Evolutionary conservation across 257 asterid genomes (phyloP).

Genomic region (Apocynum venetum): DNA sequence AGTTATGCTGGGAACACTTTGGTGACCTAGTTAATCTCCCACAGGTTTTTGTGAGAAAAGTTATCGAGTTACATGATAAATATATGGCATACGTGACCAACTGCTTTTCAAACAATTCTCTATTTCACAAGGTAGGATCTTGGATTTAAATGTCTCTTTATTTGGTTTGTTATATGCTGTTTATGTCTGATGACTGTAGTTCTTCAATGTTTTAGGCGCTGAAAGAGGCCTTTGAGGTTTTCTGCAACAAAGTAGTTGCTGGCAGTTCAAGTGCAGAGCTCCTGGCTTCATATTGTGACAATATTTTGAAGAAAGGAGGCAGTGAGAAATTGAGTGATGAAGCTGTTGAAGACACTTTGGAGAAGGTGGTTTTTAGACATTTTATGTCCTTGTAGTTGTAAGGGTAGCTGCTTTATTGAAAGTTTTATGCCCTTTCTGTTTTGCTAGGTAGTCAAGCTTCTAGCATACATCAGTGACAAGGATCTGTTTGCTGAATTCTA

Average conservation of each 20-base stretch:
- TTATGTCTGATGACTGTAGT: conserved; percentile 1
- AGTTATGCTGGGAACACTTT: not conserved
- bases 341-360: conserved; percentile 48
- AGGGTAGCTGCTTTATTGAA: not conserved
- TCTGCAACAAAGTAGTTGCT: conserved; percentile 44
- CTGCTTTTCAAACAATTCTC: conserved; percentile 38
- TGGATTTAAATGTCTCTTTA: not conserved
- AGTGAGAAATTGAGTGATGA: conserved; percentile 47
- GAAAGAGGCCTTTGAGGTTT: conserved; percentile 52
- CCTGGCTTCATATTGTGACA: conserved; percentile 47
- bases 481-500: conserved; percentile 56
- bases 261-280: conserved; percentile 48
- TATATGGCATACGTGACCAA: conserved; percentile 33
- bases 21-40: not conserved
- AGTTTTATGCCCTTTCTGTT: not conserved
- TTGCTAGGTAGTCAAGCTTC: conserved; percentile 41
- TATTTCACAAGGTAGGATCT: conserved; percentile 41
- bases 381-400: not conserved
- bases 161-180: not conserved
- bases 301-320: conserved; percentile 51
- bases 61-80: conserved; percentile 49
- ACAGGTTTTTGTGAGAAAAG: conserved; percentile 41
- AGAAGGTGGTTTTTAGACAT: conserved; percentile 31
- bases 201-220: conserved; percentile 32
- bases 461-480: conserved; percentile 48